Evolutionary conservation across 441 rosid species (phyloP), one percentile per base, ranked within the genome.

Genomic region (Cnidoscolus chayamansa): DNA sequence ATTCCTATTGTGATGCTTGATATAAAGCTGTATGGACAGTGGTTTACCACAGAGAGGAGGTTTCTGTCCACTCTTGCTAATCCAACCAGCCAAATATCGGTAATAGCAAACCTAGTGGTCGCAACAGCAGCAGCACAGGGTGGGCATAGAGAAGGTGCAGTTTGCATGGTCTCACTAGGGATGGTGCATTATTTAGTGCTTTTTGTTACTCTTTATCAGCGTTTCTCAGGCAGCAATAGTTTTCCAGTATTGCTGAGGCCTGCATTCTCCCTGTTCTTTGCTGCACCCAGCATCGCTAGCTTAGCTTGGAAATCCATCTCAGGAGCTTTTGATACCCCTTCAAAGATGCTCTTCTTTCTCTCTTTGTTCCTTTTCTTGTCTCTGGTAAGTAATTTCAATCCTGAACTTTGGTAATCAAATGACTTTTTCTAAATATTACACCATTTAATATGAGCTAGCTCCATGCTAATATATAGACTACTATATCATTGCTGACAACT

Each of bases 291-390:
- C 84, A 80, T 72, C 72, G 90, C 80, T 0, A 85, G 91, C 76
- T 75, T 85, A 45, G 90, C 94, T 16, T 87, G 96, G 89, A 82
- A 73, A 73, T 87, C 90, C 10, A 87, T 90, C n/a, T 67, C 83
- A 7, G 88, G 85, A 74, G 60, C 70, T 64, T 85, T 88, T 30
- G 90, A 87, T 71, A 76, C 76, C 13, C 16, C 82, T 0, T 83
- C 89, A 0, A 88, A 87, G 85, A 87, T 88, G 92, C 79, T 88
- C 40, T 86, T 88, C 84, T 92, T 84, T 65, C 84, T 89, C 68
- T 87, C 90, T 2, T 60, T 88, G 47, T 89, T 88, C 81, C 81
- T 82, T 66, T 84, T 83, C 74, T 63, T 58, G 1, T 77, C 85
- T 65, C 83, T 81, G 84, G 89, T 81, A 76, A 81, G 72, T 58